A percentile compares a stretch with the other conserved stretches of the same genome.
These are phyloP conservation scores for Pyricularia pennisetigena DNA, from an alignment of 2,329 filamentous ascomycete genomes.

Conservation along the genomic window DNA sequence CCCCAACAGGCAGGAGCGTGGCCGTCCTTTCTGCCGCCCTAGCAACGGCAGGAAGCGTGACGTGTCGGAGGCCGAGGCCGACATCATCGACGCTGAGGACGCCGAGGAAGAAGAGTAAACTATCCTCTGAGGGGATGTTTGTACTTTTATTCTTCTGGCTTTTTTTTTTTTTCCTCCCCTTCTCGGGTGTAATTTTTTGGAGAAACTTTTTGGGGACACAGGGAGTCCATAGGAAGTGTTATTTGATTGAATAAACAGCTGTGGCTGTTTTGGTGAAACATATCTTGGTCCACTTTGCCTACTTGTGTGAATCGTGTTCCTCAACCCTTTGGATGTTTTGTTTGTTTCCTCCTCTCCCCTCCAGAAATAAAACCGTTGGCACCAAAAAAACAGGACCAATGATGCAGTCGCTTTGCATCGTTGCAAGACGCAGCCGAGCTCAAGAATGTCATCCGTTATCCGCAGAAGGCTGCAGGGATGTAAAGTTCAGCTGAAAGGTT, in stretches of 20 bases:
- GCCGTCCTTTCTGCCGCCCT: slow-evolving; percentile 10
- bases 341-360: too few relatives aligned
- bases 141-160: too few relatives aligned
- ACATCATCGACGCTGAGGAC: too few relatives aligned
- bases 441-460: background rate
- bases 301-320: background rate
- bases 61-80: background rate
- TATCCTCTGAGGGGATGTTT: too few relatives aligned
- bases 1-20: slow-evolving; percentile 17
- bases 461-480: background rate
- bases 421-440: background rate
- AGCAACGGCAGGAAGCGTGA: background rate
- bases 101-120: too few relatives aligned
- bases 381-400: too few relatives aligned
- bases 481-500: background rate
- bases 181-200: too few relatives aligned
- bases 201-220: too few relatives aligned
- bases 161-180: too few relatives aligned
- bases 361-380: background rate
- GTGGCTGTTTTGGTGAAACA: too few relatives aligned
- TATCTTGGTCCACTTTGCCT: background rate
- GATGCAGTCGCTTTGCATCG: background rate
- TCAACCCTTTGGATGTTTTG: background rate
- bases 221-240: too few relatives aligned
- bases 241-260: too few relatives aligned